phyloP scores from a whole-genome alignment of 2,329 filamentous ascomycete genomes.

The Oidium heveae region DNA sequence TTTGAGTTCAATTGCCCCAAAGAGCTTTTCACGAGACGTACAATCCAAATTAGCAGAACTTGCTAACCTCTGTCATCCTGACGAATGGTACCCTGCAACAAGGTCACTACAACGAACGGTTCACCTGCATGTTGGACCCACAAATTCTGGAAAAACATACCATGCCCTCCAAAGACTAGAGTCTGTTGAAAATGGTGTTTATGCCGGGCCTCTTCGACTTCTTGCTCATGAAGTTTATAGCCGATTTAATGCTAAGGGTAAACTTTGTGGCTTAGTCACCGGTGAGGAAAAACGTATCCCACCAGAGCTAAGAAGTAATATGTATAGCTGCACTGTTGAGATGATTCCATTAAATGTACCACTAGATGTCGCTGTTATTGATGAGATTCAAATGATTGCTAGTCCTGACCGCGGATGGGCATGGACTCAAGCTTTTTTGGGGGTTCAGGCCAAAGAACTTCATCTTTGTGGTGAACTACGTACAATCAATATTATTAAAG shows the following conservation, averaged over 20 bases:
- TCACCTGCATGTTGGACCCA: conserved; percentile 85
- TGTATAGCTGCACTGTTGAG: conserved; percentile 81
- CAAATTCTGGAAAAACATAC: conserved; percentile 96
- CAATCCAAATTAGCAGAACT: conserved; percentile 27
- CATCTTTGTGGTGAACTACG: conserved; percentile 85
- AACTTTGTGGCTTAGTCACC: conserved; percentile 56
- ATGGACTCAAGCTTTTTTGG: conserved; percentile 79
- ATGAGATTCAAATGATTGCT: conserved; percentile 96
- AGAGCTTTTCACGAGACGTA: conserved; percentile 26
- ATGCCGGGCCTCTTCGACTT: conserved; percentile 70
- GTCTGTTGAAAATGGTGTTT: conserved; percentile 49
- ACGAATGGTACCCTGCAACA: conserved; percentile 79
- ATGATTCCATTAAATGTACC: conserved; percentile 33
- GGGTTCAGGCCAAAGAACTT: conserved; percentile 65
- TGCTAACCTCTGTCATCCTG: conserved; percentile 66
- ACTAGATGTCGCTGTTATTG: conserved; percentile 77
- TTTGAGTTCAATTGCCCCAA: conserved; percentile 31
- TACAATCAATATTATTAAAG: conserved; percentile 51
- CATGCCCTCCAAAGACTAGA: conserved; percentile 72
- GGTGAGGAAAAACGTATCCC: conserved; percentile 69
- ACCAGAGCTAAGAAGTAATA: conserved; percentile 27
- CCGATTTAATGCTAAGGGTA: conserved; percentile 57
- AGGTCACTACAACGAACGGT: conserved; percentile 57
- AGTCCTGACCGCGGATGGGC: conserved; percentile 63
- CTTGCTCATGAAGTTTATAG: conserved; percentile 87